phyloP scores from a whole-genome alignment of 768 basidiomycete species.

The Trametes cinnabarina region DNA sequence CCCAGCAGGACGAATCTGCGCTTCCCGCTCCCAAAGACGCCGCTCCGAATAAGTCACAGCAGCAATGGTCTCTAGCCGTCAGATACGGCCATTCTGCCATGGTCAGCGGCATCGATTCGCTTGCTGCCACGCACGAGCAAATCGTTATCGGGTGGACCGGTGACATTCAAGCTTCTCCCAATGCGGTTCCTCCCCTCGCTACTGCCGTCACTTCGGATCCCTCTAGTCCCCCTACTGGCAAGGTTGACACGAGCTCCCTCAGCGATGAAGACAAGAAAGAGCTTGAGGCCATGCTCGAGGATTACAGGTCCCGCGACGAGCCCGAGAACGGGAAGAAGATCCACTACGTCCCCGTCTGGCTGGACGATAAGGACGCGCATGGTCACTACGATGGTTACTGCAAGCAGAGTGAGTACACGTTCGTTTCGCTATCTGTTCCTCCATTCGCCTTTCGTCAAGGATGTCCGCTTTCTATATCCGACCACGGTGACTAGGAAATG shows the following conservation, averaged over 20 bases:
- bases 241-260: slow-evolving; percentile 51
- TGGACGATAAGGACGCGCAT: slow-evolving; percentile 85
- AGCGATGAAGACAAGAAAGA: slow-evolving; percentile 60
- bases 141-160: slow-evolving; percentile 94
- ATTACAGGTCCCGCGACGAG: slow-evolving; percentile 62
- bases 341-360: slow-evolving; percentile 86
- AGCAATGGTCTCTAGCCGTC: slow-evolving; percentile 71
- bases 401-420: slow-evolving; percentile 77
- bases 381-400: slow-evolving; percentile 98
- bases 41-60: slow-evolving; percentile 17
- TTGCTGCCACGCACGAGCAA: slow-evolving; percentile 84
- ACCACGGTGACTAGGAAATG: background rate
- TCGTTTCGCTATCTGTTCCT: background rate
- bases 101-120: slow-evolving; percentile 87
- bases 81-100: slow-evolving; percentile 93
- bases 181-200: slow-evolving; percentile 30
- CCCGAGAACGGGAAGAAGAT: slow-evolving; percentile 53
- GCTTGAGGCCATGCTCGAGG: slow-evolving; percentile 61
- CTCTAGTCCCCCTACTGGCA: slow-evolving; percentile 22
- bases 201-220: slow-evolving; percentile 23
- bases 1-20: slow-evolving; percentile 7
- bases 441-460: background rate
- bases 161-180: slow-evolving; percentile 59
- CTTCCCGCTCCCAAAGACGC: slow-evolving; percentile 15
- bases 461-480: slow-evolving; percentile 3